Evolutionary conservation across 257 asterid species (phyloP).

Genomic region (Solanum chilense): DNA sequence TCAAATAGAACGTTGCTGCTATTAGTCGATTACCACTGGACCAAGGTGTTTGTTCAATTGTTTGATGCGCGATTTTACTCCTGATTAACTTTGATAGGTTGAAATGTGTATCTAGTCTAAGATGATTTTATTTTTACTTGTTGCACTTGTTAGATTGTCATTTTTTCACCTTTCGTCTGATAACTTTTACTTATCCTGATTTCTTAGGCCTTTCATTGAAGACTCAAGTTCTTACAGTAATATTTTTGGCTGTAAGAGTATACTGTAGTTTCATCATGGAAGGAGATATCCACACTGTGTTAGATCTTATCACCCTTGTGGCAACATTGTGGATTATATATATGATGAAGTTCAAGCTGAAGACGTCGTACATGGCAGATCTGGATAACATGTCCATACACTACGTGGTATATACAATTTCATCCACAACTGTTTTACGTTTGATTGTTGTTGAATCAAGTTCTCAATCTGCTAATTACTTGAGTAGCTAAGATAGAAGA

Average conservation of each 20-base stretch:
- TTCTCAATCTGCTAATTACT: background rate
- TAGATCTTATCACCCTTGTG: slow-evolving; percentile 66
- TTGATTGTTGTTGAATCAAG: background rate
- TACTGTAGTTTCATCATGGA: slow-evolving; percentile 58
- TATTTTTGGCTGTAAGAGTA: slow-evolving; percentile 61
- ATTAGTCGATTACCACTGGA: background rate
- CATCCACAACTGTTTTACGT: background rate
- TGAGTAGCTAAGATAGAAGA: background rate
- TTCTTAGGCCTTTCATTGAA: slow-evolving; percentile 70
- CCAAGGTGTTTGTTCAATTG: background rate
- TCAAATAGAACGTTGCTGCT: background rate
- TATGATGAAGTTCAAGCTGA: slow-evolving; percentile 71
- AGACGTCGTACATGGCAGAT: slow-evolving; percentile 52
- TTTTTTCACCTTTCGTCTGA: background rate
- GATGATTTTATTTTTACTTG: background rate
- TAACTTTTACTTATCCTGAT: background rate
- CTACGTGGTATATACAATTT: slow-evolving; percentile 42
- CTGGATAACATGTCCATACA: slow-evolving; percentile 52
- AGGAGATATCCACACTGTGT: slow-evolving; percentile 77
- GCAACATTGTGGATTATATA: slow-evolving; percentile 84
- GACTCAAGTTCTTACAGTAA: slow-evolving; percentile 79
- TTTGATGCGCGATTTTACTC: background rate
- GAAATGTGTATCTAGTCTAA: background rate
- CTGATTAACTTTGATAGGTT: background rate
- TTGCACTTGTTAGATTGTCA: background rate